Evolutionary conservation across 257 asterid species (phyloP), one percentile per base, ranked within the genome.

Genomic region (Knoxia roxburghii): DNA sequence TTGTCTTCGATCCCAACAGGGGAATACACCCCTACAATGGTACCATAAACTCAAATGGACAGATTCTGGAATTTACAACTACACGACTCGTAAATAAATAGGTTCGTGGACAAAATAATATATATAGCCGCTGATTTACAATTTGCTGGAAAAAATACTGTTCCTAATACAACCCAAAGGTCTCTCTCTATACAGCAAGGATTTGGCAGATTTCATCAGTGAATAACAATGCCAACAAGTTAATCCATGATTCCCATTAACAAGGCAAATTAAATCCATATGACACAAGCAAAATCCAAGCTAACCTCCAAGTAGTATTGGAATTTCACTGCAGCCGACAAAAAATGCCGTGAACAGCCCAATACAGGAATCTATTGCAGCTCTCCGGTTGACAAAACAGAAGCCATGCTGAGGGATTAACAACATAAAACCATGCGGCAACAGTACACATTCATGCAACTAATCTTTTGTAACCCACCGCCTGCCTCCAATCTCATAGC

Each of bases 381-480:
- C 41, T 41, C 66, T 71, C 50, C 2, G 11, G 21, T 3, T 15
- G 27, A 27, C 33, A 54, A 2, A 32, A 50, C 18, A 33, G 14
- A 24, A 6, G 8, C 39, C 48, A 6, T 17, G 49, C 45, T 13
- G 61, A 53, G 41, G 17, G 58, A 29, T 54, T 52, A 26, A 53
- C 68, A 27, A 54, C 51, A 40, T 6, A 30, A 62, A 58, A 14
- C 15, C 24, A 33, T 32, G 52, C 3, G 54, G 35, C 18, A 48
- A 40, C 2, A 21, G 5, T 13, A 11, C 49, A 46, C 17, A 0
- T 12, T n/a, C 20, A 27, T 10, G 59, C 8, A 27, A 51, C 82
- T 89, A 89, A 13, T 92, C 98, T 73, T 82, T 92, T 68, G 81
- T 73, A 39, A 92, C 87, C 96, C 98, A 91, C 75, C 98, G 82